Evolutionary conservation across 228 moss, liverwort and hornwort genomes (phyloP).

Genomic region (Sphagnum magellanicum): DNA sequence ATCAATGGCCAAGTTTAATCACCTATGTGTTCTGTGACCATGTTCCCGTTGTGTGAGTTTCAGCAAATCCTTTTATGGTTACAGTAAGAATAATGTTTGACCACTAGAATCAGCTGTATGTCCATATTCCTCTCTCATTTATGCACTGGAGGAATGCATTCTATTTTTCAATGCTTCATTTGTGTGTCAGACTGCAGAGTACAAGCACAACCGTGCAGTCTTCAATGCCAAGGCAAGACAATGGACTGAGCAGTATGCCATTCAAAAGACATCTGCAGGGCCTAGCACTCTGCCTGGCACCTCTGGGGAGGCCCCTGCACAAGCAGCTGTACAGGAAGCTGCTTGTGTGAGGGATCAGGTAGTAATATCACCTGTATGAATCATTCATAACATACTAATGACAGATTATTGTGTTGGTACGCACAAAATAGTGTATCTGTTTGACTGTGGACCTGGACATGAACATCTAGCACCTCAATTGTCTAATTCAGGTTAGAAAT

Average conservation of each 20-base stretch:
- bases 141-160: not conserved
- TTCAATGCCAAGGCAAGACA: slow-evolving; percentile 72
- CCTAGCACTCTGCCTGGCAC: slow-evolving; percentile 3
- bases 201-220: slow-evolving; percentile 65
- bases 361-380: not conserved
- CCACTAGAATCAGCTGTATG: not conserved
- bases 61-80: not conserved
- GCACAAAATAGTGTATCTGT: not conserved
- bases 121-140: not conserved
- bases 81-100: not conserved
- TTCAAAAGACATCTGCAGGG: slow-evolving; percentile 15
- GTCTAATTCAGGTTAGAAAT: not conserved
- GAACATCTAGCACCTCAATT: not conserved
- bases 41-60: no score
- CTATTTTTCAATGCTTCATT: not conserved
- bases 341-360: slow-evolving; percentile 9
- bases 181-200: slow-evolving; percentile 67
- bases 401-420: not conserved
- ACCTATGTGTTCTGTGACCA: no score
- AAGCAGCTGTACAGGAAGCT: slow-evolving; percentile 13
- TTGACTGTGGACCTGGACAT: not conserved
- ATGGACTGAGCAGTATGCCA: slow-evolving; percentile 61
- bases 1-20: no score
- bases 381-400: not conserved
- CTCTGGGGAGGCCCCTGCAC: slow-evolving; percentile 10